Conservation (phyloP, 1,284 basidiomycete species). For the Bjerkandera adusta region DNA sequence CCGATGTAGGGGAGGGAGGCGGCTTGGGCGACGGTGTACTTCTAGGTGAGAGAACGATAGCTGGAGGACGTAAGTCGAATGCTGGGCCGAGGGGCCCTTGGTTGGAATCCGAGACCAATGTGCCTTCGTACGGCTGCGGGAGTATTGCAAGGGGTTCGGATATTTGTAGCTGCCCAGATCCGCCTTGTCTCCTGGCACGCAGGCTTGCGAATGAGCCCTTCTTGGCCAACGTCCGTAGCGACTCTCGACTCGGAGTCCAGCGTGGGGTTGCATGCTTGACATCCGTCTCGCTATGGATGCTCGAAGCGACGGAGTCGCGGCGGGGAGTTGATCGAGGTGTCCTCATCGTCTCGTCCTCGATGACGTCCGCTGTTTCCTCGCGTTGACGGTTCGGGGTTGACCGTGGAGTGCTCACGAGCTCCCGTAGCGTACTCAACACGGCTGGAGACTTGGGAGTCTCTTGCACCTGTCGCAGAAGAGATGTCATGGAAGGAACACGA, state of each 20-base stretch:
- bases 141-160: neutral
- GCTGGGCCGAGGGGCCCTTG: slow-evolving; percentile 12
- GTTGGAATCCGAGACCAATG: neutral
- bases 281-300: neutral
- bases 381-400: slow-evolving; percentile 4
- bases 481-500: neutral
- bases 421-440: neutral
- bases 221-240: neutral
- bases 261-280: slow-evolving; percentile 2
- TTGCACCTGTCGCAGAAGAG: no score
- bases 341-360: neutral
- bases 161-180: no score
- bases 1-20: no score
- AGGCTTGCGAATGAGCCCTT: slow-evolving; percentile 5
- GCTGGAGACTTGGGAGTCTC: neutral
- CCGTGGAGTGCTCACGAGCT: slow-evolving; percentile 2
- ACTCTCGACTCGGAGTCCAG: slow-evolving; percentile 7
- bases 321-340: slow-evolving; percentile 2
- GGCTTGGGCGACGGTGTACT: neutral
- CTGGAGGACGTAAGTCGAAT: slow-evolving; percentile 13
- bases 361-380: neutral
- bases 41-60: no score
- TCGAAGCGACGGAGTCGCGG: neutral
- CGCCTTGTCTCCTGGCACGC: neutral
- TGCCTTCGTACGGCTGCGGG: neutral